Percentiles rank a stretch among this genome's conserved stretches.
Conservation (phyloP, 2,329 filamentous ascomycete genomes). For the Biscogniauxia sp. region DNA sequence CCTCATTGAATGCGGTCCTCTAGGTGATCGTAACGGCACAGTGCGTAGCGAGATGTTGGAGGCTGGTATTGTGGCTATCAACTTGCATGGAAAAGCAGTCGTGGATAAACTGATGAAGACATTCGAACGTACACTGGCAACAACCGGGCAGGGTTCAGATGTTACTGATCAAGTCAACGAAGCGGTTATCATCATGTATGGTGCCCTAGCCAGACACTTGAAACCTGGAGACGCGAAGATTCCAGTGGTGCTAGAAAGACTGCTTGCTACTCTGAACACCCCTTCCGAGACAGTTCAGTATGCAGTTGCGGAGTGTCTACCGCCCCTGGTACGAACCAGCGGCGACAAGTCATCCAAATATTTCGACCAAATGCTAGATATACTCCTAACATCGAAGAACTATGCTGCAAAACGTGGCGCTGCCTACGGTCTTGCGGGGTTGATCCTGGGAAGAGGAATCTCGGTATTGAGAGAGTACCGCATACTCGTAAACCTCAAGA, state of each 20-base stretch:
- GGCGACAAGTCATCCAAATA: conserved; percentile 76
- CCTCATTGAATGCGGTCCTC: conserved; percentile 78
- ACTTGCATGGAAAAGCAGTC: conserved; percentile 74
- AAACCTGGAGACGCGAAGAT: conserved; percentile 82
- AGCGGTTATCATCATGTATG: conserved; percentile 96
- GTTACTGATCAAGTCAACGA: conserved; percentile 90
- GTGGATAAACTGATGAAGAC: conserved; percentile 90
- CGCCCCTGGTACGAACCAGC: conserved; percentile 82
- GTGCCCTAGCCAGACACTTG: conserved; percentile 85
- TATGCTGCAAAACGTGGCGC: conserved; percentile 92
- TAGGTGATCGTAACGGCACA: conserved; percentile 75
- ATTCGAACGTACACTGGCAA: conserved; percentile 85
- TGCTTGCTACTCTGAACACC: conserved; percentile 85
- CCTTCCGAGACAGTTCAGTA: conserved; percentile 97
- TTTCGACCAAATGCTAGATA: conserved; percentile 75
- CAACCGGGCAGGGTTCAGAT: conserved; percentile 76
- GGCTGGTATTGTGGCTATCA: conserved; percentile 78
- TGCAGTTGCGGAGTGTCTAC: conserved; percentile 90
- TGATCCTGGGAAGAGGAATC: conserved; percentile 86
- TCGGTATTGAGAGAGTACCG: conserved; percentile 78
- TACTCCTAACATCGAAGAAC: conserved; percentile 81
- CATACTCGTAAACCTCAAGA: conserved; percentile 76
- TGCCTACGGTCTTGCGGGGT: conserved; percentile 88
- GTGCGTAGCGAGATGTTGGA: conserved; percentile 92
- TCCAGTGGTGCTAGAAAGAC: conserved; percentile 79